phyloP scores from a whole-genome alignment of 768 basidiomycete species.

The Gymnopilus dilepis region DNA sequence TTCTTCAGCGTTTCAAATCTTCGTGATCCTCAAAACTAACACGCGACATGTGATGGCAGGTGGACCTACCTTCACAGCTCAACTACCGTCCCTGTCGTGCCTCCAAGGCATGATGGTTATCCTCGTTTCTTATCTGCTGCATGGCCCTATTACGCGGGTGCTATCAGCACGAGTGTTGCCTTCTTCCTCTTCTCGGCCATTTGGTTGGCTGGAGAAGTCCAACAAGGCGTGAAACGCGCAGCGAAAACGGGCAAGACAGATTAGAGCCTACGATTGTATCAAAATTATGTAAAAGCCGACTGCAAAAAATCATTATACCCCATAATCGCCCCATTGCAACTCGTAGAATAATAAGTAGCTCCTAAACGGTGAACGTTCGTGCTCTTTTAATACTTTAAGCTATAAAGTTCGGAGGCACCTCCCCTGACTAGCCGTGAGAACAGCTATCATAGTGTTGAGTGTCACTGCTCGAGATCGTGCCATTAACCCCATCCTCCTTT shows the following conservation, averaged over 20 bases:
- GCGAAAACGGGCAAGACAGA: conserved; percentile 48
- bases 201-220: conserved; percentile 87
- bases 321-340: background rate
- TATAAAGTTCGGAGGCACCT: background rate
- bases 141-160: conserved; percentile 94
- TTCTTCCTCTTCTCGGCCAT: conserved; percentile 87
- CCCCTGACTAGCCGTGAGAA: background rate
- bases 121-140: conserved; percentile 95
- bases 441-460: background rate
- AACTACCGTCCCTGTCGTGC: conserved; percentile 85
- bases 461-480: background rate
- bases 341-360: background rate
- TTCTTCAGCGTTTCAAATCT: background rate
- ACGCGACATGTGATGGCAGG: conserved; percentile 41
- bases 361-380: no score
- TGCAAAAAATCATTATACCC: conserved; percentile 21
- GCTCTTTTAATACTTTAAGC: no score
- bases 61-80: conserved; percentile 76
- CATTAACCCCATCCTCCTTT: background rate
- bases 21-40: background rate
- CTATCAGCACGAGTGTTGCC: conserved; percentile 84
- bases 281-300: conserved; percentile 19
- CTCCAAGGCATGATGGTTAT: conserved; percentile 93
- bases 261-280: conserved; percentile 35
- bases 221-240: conserved; percentile 55